Evolutionary conservation across 345 rosid genomes (phyloP).

Genomic region (Eucalyptus victrix): DNA sequence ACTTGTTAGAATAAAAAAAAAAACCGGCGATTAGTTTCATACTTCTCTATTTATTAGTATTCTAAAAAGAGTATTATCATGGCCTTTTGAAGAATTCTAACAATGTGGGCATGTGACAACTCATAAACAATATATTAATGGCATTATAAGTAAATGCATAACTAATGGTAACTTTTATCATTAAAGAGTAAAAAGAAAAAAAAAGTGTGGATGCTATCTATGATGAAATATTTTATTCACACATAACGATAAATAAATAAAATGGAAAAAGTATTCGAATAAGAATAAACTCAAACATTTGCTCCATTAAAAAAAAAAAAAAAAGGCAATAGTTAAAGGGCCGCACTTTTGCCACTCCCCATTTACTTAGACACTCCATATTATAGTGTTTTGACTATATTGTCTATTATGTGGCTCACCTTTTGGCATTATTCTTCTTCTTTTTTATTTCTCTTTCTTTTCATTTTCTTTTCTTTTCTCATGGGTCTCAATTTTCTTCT

Average conservation of each 20-base stretch:
- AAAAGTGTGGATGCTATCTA: rapidly evolving
- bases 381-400: rapidly evolving
- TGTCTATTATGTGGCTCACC: rapidly evolving
- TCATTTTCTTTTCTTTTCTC: rapidly evolving
- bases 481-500: too few species aligned
- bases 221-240: rapidly evolving
- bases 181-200: not conserved
- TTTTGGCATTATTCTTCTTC: rapidly evolving
- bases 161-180: not conserved
- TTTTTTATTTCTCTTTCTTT: too few species aligned
- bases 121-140: too few species aligned
- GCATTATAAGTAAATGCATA: not conserved
- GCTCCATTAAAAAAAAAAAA: too few species aligned
- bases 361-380: too few species aligned
- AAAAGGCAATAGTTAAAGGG: too few species aligned
- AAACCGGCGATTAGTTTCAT: too few species aligned
- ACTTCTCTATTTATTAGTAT: too few species aligned
- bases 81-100: too few species aligned
- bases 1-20: not conserved
- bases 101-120: too few species aligned
- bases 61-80: too few species aligned
- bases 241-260: not conserved
- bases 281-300: not conserved
- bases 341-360: too few species aligned
- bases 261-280: not conserved